phyloP scores from a whole-genome alignment of 116 monocot genomes.

The Papilionanthe hybrid region DNA sequence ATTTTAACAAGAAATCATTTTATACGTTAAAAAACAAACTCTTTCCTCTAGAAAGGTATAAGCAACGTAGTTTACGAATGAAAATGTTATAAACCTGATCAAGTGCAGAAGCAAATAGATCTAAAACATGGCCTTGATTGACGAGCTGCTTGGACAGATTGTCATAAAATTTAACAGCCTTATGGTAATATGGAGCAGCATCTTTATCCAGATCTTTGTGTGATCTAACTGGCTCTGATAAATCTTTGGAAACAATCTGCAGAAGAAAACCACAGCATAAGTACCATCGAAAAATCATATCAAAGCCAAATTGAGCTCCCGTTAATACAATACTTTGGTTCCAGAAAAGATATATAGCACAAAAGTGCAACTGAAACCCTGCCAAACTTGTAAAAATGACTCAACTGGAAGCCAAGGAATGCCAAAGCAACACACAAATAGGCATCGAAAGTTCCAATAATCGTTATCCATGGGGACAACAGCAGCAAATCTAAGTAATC shows the following conservation, averaged over 20 bases:
- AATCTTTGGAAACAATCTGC: constrained; percentile 96
- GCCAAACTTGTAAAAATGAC: neutral
- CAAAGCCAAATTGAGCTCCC: neutral
- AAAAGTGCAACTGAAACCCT: neutral
- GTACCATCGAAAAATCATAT: neutral
- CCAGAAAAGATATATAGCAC: neutral
- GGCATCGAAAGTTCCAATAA: neutral
- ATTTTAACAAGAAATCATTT: neutral
- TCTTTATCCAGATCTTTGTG: constrained; percentile 99
- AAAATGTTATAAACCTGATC: constrained; percentile 64
- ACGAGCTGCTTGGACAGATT: constrained; percentile 84
- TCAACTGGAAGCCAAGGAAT: neutral
- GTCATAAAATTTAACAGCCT: constrained; percentile 95
- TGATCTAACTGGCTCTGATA: constrained; percentile 88
- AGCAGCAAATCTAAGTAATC: neutral
- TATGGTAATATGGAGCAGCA: constrained; percentile 83
- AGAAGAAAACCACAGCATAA: constrained; percentile 6
- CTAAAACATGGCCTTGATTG: constrained; percentile 91
- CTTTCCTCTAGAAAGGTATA: neutral
- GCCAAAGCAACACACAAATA: neutral
- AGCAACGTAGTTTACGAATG: neutral
- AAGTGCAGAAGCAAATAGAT: constrained; percentile 92
- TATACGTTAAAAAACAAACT: neutral
- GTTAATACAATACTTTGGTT: neutral
- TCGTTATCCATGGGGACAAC: neutral